A percentile compares a stretch with the other conserved stretches of the same genome.
Evolutionary conservation across 768 basidiomycete genomes (phyloP).

Genomic region (Pisolithus orientalis): DNA sequence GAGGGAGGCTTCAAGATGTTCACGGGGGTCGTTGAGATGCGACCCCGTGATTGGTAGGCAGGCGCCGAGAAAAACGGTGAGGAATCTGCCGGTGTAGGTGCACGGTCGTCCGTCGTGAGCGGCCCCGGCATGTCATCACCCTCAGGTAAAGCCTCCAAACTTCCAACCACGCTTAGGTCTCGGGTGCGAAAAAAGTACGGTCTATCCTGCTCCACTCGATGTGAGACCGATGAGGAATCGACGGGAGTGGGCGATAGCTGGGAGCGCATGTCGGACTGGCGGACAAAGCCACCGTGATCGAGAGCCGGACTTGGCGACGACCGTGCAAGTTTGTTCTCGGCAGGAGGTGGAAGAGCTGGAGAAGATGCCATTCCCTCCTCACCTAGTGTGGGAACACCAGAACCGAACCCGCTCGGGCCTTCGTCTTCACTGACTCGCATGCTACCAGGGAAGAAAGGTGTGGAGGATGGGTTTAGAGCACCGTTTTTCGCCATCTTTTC

Average conservation of each 20-base stretch:
- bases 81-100: conserved; percentile 19
- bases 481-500: conserved; percentile 67
- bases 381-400: conserved; percentile 41
- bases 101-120: conserved; percentile 20
- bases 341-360: conserved; percentile 56
- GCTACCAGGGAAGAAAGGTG: conserved; percentile 75
- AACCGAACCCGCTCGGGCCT: conserved; percentile 35
- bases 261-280: conserved; percentile 21
- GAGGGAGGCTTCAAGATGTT: conserved; percentile 26
- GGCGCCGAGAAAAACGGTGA: conserved; percentile 35
- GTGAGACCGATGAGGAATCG: conserved; percentile 45
- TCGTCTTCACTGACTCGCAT: conserved; percentile 55
- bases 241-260: conserved; percentile 31
- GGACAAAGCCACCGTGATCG: conserved; percentile 23
- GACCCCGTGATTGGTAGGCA: conserved; percentile 34
- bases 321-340: conserved; percentile 60
- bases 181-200: conserved; percentile 35
- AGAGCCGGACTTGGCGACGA: conserved; percentile 65
- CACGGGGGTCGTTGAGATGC: conserved; percentile 42
- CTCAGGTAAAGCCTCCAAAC: conserved; percentile 50
- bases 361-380: conserved; percentile 40
- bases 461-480: conserved; percentile 74
- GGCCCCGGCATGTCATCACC: conserved; percentile 44
- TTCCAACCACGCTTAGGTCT: conserved; percentile 46
- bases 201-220: conserved; percentile 41